Base-by-base conservation (phyloP, 331 rosid species). In the Dryas integrifolia region DNA sequence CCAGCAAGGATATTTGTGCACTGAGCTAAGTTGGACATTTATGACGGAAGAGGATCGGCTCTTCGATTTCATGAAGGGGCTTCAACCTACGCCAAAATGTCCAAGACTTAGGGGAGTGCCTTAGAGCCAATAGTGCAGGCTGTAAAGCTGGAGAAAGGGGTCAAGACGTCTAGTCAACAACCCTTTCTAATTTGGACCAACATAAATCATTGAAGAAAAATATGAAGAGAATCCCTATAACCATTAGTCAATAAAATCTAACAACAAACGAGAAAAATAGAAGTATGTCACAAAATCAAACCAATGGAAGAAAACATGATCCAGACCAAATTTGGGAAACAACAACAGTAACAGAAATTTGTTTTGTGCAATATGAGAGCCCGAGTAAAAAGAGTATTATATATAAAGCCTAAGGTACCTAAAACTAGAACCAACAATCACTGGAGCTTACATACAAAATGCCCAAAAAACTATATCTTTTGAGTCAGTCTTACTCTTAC, bases 401-500 rank as follows among this genome's bases (percentile, higher is more conserved):
- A 30, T 26, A 26, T 1, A 26, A 26, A 68, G 7, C 53, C 53
- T 30, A 51, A 15, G 26, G 11, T 43, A 30, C 56, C 69, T 9
- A 6, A 48, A 55, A 58, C 15, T 48, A 35, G 48, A 65, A 35
- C 44, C 46, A 50, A 0, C 39, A 55, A 9, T 15, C 9, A 62
- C 39, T 62, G 49, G 24, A 15, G 9, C 30, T 62, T 21, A 63
- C 15, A 15, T 7, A 11, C 6, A 15, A 48, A 68, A 52, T 10
- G 3, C 5, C 14, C 7, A 67, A 70, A 61, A 24, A 41, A 7
- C 0, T 10, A 16, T 4, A 15, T 52, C 10, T 4, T 16, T 11
- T 7, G 11, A 64, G 51, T 46, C 10, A 52, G 26, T 30, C 68
- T 30, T 30, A 63, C 56, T 69, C 56, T 11, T 71, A 93, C 98